Evolutionary conservation across 176 grass and related monocot genomes (phyloP).

Genomic region (Musa troglodytarum): DNA sequence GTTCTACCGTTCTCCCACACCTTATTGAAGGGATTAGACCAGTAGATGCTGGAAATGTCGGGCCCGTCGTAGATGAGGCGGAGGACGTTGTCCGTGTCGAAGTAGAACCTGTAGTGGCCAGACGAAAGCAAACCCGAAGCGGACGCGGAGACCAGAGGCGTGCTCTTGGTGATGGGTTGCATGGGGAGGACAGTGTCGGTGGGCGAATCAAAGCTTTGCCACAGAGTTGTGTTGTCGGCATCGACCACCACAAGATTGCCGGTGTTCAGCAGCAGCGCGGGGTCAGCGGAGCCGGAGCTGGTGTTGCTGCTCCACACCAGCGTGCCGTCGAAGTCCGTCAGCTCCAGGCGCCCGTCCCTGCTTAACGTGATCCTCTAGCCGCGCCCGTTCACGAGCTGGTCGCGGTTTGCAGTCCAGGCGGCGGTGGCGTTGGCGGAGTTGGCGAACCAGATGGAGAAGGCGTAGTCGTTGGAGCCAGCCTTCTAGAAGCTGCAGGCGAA

Average conservation of each 20-base stretch:
- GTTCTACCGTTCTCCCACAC: conserved; percentile 2
- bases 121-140: conserved; percentile 29
- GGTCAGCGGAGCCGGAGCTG: background rate
- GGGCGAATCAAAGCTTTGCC: conserved; percentile 42
- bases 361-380: conserved; percentile 29
- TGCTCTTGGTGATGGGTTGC: conserved; percentile 37
- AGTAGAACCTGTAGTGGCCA: conserved; percentile 38
- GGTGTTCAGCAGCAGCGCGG: conserved; percentile 14
- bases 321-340: conserved; percentile 31
- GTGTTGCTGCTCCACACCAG: conserved; percentile 35
- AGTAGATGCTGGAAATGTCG: conserved; percentile 37
- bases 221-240: background rate
- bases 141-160: conserved; percentile 28
- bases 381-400: conserved; percentile 39
- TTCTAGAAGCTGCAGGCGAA: conserved; percentile 59
- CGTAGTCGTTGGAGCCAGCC: conserved; percentile 45
- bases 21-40: conserved; percentile 21
- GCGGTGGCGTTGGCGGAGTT: conserved; percentile 18
- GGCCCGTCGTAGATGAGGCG: conserved; percentile 39
- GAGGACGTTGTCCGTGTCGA: conserved; percentile 31
- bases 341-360: background rate
- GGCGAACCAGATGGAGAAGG: conserved; percentile 51
- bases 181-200: conserved; percentile 37
- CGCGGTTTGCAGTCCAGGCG: conserved; percentile 51
- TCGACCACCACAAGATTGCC: conserved; percentile 38